Percentiles rank a stretch among this genome's conserved stretches.
phyloP scores from a whole-genome alignment of 1,284 basidiomycete genomes.

The Uromyces viciae-fabae region DNA sequence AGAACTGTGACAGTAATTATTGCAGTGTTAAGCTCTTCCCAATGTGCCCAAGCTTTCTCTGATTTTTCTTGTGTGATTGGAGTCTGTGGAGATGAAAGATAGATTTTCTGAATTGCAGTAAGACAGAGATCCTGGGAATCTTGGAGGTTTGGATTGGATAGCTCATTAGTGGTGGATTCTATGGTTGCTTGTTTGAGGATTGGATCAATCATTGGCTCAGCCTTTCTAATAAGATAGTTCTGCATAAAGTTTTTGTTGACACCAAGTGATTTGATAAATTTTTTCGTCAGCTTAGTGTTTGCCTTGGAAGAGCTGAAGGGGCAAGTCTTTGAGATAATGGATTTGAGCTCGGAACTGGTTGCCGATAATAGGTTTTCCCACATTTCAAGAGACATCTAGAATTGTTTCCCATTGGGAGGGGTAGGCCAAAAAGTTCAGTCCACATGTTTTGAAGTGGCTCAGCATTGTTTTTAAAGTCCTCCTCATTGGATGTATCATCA shows the following conservation, averaged over 20 bases:
- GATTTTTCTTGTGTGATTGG: neutral
- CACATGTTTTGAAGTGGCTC: neutral
- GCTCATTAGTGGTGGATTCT: neutral
- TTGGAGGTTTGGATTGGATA: neutral
- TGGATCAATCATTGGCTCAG: neutral
- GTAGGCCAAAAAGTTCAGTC: neutral
- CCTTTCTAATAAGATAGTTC: neutral
- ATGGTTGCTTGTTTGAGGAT: neutral
- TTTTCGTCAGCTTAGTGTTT: slow-evolving; percentile 9
- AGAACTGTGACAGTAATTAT: neutral
- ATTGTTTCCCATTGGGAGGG: neutral
- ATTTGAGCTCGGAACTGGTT: slow-evolving; percentile 10
- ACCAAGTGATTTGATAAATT: neutral
- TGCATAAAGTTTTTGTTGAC: slow-evolving; percentile 12
- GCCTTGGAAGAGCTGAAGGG: slow-evolving; percentile 4
- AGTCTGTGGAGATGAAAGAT: neutral
- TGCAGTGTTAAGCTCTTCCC: slow-evolving; percentile 1
- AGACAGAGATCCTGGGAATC: neutral
- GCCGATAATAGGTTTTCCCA: neutral
- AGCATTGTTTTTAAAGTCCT: neutral
- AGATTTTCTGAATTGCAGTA: neutral
- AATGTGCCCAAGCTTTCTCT: neutral
- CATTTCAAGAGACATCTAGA: neutral
- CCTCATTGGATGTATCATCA: slow-evolving; percentile 6
- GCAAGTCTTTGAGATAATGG: slow-evolving; percentile 17